Evolutionary conservation across 257 asterid species (phyloP).

Genomic region (Nicotiana sylvestris): DNA sequence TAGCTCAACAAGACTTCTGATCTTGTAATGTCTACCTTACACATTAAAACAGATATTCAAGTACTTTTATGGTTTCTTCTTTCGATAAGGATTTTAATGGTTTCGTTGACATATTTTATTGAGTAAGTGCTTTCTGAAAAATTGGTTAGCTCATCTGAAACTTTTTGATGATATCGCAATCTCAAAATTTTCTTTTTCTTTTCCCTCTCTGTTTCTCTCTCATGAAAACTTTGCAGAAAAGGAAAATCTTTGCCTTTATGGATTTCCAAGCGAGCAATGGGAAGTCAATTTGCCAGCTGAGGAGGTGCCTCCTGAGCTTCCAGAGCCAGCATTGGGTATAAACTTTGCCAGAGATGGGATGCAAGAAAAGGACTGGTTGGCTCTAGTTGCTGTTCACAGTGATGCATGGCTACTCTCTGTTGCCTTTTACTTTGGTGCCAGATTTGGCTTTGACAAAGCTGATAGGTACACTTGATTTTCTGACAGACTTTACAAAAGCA

Average conservation of each 20-base stretch:
- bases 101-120: neutral
- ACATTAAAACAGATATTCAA: neutral
- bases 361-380: slow-evolving; percentile 46
- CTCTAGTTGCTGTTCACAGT: slow-evolving; percentile 45
- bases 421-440: slow-evolving; percentile 47
- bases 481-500: neutral
- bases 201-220: neutral
- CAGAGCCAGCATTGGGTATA: slow-evolving; percentile 49
- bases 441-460: slow-evolving; percentile 42
- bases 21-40: slow-evolving; percentile 4
- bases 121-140: neutral
- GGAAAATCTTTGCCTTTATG: slow-evolving; percentile 46
- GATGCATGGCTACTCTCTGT: slow-evolving; percentile 42
- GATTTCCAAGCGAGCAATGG: slow-evolving; percentile 37
- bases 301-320: slow-evolving; percentile 49
- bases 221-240: slow-evolving; percentile 24
- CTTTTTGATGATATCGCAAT: neutral
- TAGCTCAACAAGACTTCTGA: neutral
- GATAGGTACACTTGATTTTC: slow-evolving; percentile 24
- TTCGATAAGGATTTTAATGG: neutral
- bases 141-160: neutral
- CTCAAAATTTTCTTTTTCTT: neutral
- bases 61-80: neutral
- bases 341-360: slow-evolving; percentile 49
- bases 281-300: slow-evolving; percentile 45